Percentiles rank a stretch among this genome's conserved stretches.
Evolutionary conservation across 1,284 basidiomycete species (phyloP).

Genomic region (Microbotryum silenes-acaulis): DNA sequence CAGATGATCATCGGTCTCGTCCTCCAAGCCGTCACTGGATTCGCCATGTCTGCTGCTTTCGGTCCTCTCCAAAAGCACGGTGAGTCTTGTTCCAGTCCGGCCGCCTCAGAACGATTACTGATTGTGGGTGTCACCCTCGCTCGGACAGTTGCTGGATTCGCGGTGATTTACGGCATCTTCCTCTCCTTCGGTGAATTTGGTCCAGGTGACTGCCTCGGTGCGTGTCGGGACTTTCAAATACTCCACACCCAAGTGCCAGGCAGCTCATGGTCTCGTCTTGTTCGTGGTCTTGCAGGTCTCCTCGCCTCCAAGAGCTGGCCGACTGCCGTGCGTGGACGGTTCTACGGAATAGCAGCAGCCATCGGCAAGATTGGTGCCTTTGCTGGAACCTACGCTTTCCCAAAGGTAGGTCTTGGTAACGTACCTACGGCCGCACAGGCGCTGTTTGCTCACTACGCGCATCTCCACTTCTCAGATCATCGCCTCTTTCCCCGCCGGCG

Average conservation of each 20-base stretch:
- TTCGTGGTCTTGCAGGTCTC: conserved; percentile 36
- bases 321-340: conserved; percentile 75
- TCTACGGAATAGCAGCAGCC: conserved; percentile 77
- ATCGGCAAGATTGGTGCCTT: conserved; percentile 86
- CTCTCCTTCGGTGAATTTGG: conserved; percentile 51
- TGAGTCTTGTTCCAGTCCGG: no score
- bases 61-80: conserved; percentile 45
- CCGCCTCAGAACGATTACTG: no score
- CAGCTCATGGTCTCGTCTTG: no score
- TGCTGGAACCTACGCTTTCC: conserved; percentile 34
- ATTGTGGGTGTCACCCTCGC: no score
- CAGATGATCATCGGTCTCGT: conserved; percentile 29
- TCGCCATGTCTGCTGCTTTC: conserved; percentile 54
- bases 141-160: conserved; percentile 43
- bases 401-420: no score
- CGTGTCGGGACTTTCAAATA: background rate
- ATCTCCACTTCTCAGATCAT: conserved; percentile 7
- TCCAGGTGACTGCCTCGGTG: conserved; percentile 69
- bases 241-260: no score
- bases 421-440: background rate
- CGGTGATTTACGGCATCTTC: conserved; percentile 78
- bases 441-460: background rate
- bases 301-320: conserved; percentile 71
- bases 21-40: conserved; percentile 56
- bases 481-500: conserved; percentile 29